Evolutionary conservation across 345 rosid species (phyloP).

Genomic region (Lagerstroemia speciosa): DNA sequence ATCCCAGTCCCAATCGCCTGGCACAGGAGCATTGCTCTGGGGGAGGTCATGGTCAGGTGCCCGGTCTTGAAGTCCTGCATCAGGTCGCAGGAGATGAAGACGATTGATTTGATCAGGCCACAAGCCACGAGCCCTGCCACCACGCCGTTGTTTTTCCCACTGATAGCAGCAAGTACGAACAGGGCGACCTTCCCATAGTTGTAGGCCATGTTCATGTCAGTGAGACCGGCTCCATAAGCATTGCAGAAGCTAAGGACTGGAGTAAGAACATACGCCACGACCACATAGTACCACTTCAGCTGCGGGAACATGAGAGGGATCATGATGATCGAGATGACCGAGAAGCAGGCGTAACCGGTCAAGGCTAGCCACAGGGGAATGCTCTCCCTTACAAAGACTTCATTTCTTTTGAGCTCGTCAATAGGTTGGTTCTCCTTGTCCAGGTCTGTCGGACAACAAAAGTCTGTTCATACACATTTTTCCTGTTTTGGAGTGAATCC

Average conservation of each 20-base stretch:
- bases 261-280: conserved; percentile 76
- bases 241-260: conserved; percentile 94
- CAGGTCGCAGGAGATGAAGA: conserved; percentile 75
- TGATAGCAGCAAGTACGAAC: conserved; percentile 66
- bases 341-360: conserved; percentile 54
- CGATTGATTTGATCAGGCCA: conserved; percentile 79
- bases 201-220: conserved; percentile 96
- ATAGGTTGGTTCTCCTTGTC: conserved; percentile 15
- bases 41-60: conserved; percentile 81
- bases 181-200: conserved; percentile 91
- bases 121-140: conserved; percentile 86
- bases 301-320: conserved; percentile 83
- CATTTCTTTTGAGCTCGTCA: conserved; percentile 43
- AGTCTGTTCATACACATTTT: background rate
- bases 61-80: conserved; percentile 96
- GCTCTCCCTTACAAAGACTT: conserved; percentile 59
- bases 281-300: conserved; percentile 81
- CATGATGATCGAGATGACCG: conserved; percentile 53
- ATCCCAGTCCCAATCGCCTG: conserved; percentile 81
- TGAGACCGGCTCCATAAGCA: conserved; percentile 94
- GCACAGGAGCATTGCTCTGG: conserved; percentile 80
- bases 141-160: conserved; percentile 58
- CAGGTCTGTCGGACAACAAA: conserved; percentile 18
- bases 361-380: conserved; percentile 76
- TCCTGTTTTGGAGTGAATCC: background rate